These are phyloP conservation scores for Nitzschia putrida DNA, from an alignment of 108 stramenopile species.

Conservation along the genomic window DNA sequence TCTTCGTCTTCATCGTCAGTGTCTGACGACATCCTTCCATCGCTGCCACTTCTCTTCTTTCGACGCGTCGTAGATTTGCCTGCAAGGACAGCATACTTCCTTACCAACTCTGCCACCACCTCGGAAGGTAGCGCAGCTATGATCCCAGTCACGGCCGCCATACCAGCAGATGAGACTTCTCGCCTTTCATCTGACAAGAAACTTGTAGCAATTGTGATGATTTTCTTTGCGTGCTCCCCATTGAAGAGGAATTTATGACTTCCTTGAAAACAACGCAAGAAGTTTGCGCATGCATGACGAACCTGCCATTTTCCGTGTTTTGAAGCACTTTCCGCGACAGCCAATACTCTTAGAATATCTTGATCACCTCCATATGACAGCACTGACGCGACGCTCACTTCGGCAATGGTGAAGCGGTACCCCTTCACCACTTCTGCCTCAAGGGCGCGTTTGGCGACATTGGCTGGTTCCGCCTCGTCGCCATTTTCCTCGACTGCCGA, in stretches of 20 bases:
- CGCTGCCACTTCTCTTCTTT: constrained; percentile 38
- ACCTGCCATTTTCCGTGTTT: constrained; percentile 83
- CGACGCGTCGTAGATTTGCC: constrained; percentile 72
- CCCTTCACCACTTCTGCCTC: constrained; percentile 84
- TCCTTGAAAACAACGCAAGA: constrained; percentile 84
- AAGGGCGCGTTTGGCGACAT: constrained; percentile 67
- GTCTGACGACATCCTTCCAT: not conserved
- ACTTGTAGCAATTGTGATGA: constrained; percentile 55
- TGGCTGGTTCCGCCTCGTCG: constrained; percentile 49
- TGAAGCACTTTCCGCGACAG: constrained; percentile 46
- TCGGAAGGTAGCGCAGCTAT: constrained; percentile 63
- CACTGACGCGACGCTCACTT: constrained; percentile 72
- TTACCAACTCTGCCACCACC: constrained; percentile 52
- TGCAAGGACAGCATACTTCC: constrained; percentile 70
- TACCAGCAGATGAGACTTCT: constrained; percentile 77
- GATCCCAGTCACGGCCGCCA: constrained; percentile 85
- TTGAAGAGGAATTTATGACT: constrained; percentile 80
- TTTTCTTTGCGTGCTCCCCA: constrained; percentile 50
- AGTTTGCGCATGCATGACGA: constrained; percentile 80
- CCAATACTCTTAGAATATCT: constrained; percentile 70
- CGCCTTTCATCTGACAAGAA: constrained; percentile 85
- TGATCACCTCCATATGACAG: constrained; percentile 57
- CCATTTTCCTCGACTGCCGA: constrained; percentile 41
- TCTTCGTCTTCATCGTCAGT: constrained; percentile 40
- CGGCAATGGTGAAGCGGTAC: constrained; percentile 73